Evolutionary conservation across 1,284 basidiomycete genomes (phyloP).

Genomic region (Tausonia pullulans): DNA sequence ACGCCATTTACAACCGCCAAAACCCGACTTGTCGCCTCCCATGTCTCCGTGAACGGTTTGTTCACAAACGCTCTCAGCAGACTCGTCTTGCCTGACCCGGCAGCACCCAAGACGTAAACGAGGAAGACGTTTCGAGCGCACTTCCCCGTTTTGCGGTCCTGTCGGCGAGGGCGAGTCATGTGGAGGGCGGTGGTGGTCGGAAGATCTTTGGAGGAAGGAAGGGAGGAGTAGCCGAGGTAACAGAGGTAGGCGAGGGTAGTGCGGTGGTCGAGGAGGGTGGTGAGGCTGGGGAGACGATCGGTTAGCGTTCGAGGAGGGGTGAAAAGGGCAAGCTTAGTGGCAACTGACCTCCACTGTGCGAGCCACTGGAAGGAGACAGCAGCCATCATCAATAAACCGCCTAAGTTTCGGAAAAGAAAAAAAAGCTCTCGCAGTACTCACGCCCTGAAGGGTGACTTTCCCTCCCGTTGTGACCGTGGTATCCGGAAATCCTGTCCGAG

Average conservation of each 20-base stretch:
- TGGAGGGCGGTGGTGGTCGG: conserved; percentile 62
- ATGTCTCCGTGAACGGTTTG: conserved; percentile 54
- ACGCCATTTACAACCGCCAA: conserved; percentile 90
- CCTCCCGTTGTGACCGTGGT: conserved; percentile 87
- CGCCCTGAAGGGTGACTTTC: conserved; percentile 80
- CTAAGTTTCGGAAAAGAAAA: background rate
- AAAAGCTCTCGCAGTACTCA: background rate
- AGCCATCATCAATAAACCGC: background rate
- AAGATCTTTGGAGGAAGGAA: conserved; percentile 30
- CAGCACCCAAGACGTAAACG: conserved; percentile 87
- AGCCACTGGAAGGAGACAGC: conserved; percentile 49
- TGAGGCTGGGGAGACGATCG: conserved; percentile 56
- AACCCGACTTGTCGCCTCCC: conserved; percentile 80
- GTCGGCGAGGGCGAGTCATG: conserved; percentile 67
- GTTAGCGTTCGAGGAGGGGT: background rate
- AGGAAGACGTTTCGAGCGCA: conserved; percentile 80
- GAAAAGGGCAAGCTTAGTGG: background rate
- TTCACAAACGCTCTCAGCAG: conserved; percentile 74
- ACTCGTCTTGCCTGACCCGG: conserved; percentile 89
- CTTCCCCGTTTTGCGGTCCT: conserved; percentile 76
- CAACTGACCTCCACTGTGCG: conserved; percentile 84
- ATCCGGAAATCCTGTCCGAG: conserved; percentile 70
- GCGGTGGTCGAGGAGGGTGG: conserved; percentile 82
- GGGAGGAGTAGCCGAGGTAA: conserved; percentile 45
- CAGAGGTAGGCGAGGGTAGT: conserved; percentile 93